These are phyloP conservation scores for Claviceps maximensis DNA, from an alignment of 2,329 filamentous ascomycete genomes.

Conservation along the genomic window DNA sequence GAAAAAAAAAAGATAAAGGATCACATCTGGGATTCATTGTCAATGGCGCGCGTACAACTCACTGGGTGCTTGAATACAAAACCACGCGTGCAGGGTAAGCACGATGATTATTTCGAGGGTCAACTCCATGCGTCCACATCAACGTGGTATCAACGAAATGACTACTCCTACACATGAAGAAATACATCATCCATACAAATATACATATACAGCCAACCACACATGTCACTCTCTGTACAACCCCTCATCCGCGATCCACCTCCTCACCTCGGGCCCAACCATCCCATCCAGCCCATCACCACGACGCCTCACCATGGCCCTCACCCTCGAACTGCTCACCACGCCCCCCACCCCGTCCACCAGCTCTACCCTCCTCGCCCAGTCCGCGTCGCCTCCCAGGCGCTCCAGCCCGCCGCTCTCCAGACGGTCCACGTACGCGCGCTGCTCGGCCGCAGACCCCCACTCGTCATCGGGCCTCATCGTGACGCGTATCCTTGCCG, in stretches of 20 bases:
- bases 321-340: conserved; percentile 49
- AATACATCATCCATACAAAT: too few relatives aligned
- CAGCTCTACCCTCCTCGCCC: conserved; percentile 48
- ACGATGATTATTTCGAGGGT: too few relatives aligned
- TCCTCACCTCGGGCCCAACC: conserved; percentile 42
- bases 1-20: too few relatives aligned
- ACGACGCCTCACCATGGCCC: conserved; percentile 37
- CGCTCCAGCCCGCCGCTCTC: conserved; percentile 30
- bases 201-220: neutral
- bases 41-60: too few relatives aligned
- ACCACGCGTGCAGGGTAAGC: too few relatives aligned
- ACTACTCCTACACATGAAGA: too few relatives aligned
- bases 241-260: conserved; percentile 41
- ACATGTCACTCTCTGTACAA: conserved; percentile 32
- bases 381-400: conserved; percentile 42
- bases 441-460: conserved; percentile 31
- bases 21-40: too few relatives aligned
- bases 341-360: conserved; percentile 31
- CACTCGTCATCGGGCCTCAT: conserved; percentile 48
- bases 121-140: too few relatives aligned
- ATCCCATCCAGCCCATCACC: conserved; percentile 37
- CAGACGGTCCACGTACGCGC: conserved; percentile 40
- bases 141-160: too few relatives aligned
- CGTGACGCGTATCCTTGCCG: conserved; percentile 49
- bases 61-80: too few relatives aligned